A percentile compares a stretch with the other conserved stretches of the same genome.
Evolutionary conservation across 805 yeast genomes (phyloP).

Genomic region (Ogataea nakhonphanomensis): DNA sequence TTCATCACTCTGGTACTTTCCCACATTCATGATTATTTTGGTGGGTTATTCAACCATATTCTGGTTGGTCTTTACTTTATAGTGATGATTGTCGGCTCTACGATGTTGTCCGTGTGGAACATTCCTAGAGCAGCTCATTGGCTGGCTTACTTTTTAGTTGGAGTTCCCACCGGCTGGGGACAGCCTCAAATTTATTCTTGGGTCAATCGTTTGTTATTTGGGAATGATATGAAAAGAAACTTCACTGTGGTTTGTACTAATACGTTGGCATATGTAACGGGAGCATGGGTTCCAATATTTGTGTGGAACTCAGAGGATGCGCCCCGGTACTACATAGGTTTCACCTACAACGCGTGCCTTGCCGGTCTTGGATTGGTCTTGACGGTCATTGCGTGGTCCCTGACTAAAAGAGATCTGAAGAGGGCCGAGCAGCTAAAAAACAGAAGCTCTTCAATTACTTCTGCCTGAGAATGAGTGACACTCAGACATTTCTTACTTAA

Average conservation of each 20-base stretch:
- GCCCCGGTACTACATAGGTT: constrained; percentile 38
- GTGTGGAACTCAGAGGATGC: constrained; percentile 38
- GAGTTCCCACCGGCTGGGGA: constrained; percentile 48
- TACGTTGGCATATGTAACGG: constrained; percentile 39
- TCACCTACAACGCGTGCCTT: constrained; percentile 36
- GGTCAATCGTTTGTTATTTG: constrained; percentile 46
- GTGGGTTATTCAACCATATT: constrained; percentile 36
- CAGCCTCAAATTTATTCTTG: constrained; percentile 56
- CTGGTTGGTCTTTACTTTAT: constrained; percentile 39
- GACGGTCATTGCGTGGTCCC: constrained; percentile 25
- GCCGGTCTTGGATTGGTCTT: constrained; percentile 32
- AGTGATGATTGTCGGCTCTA: constrained; percentile 40
- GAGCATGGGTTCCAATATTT: constrained; percentile 40
- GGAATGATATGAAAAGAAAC: constrained; percentile 43
- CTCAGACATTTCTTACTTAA: too few species aligned
- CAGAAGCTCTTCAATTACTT: background rate
- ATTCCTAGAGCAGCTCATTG: constrained; percentile 48
- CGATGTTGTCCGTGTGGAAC: constrained; percentile 45
- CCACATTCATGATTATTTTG: constrained; percentile 36
- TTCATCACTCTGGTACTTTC: constrained; percentile 36
- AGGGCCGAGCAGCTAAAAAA: constrained; percentile 2
- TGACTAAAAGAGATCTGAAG: constrained; percentile 23
- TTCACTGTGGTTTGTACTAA: constrained; percentile 40
- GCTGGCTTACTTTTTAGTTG: constrained; percentile 46
- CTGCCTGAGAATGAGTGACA: too few species aligned